Base-by-base conservation (phyloP, 768 basidiomycete genomes). In the Pleurotus cornucopiae region DNA sequence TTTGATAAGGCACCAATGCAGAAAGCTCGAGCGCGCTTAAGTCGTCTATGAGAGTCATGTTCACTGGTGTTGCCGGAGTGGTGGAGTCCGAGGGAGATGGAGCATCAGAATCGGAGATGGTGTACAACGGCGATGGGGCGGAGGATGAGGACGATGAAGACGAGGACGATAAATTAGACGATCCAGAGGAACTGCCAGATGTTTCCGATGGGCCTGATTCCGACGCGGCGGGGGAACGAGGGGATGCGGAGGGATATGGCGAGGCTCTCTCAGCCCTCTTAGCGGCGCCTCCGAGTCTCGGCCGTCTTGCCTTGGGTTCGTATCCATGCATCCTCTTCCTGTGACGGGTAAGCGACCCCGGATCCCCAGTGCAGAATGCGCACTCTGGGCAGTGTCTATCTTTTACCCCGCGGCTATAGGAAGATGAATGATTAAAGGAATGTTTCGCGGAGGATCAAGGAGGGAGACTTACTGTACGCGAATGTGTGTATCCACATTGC, bases 401-500 rank as follows among this genome's bases (percentile, higher is more conserved):
- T 54, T 67, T 66, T 20, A 65, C 61, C 3, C 67, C 66, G 23
- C 67, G 69, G 47, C 70, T 72, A 38, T 26, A 1, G 6, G 9
- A 43, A 25, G 40, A 43, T 40, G 41, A 40, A 18, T 26, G 16
- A 45, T n/a, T 46, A 4, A 38, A 38, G 58, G 14, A 57, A 49
- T 40, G 39, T 6, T 21, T 23, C 14, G 55, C 4, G 41, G 14
- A 1, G 1, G 39, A 37, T 14, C 12, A 16, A 30, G 9, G 3
- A 38, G 40, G 7, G 4, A 12, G 41, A 63, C 66, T 59, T 56
- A 71, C 70, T 73, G 71, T 26, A 57, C 68, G 40, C 60, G 59
- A 23, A 65, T 61, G 57, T 73, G 71, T n/a, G 69, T 70, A 16
- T 63, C 63, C 3, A 73, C 46, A 46, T 73, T 73, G 3, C 67